Conservation (phyloP, 1,284 basidiomycete genomes). For the Fomitiporia mediterranea region DNA sequence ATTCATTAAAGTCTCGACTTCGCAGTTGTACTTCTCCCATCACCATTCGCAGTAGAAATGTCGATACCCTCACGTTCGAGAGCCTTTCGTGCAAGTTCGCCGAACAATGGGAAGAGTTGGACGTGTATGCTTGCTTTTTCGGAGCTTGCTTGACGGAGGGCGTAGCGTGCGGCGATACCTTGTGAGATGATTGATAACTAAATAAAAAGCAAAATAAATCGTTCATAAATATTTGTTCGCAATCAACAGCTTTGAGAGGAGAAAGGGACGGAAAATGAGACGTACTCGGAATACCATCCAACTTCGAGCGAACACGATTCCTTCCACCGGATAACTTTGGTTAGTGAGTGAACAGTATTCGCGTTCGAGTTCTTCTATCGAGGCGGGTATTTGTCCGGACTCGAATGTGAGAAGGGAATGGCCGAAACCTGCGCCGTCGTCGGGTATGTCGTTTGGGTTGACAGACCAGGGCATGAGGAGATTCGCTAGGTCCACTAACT, state of each 20-base stretch:
- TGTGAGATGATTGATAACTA: slow-evolving; percentile 85
- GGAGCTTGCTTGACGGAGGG: slow-evolving; percentile 82
- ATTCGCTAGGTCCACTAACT: slow-evolving; percentile 93
- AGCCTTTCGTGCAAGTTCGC: slow-evolving; percentile 53
- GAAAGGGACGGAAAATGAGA: not conserved
- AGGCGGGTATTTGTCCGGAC: slow-evolving; percentile 53
- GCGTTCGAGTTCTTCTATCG: slow-evolving; percentile 69
- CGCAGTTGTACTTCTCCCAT: not conserved
- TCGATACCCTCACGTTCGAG: slow-evolving; percentile 46
- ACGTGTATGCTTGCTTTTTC: slow-evolving; percentile 62
- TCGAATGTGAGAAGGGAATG: slow-evolving; percentile 28
- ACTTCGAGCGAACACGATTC: slow-evolving; percentile 75
- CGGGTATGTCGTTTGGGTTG: slow-evolving; percentile 40
- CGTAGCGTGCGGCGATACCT: slow-evolving; percentile 88
- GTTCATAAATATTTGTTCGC: not conserved
- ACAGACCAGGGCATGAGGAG: slow-evolving; percentile 83
- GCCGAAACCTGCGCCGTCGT: slow-evolving; percentile 50
- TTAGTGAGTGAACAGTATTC: slow-evolving; percentile 65
- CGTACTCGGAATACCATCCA: slow-evolving; percentile 86
- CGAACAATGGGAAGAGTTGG: slow-evolving; percentile 58
- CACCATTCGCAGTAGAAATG: not conserved
- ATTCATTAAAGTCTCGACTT: slow-evolving; percentile 7
- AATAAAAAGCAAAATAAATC: slow-evolving; percentile 8
- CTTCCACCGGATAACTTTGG: slow-evolving; percentile 65
- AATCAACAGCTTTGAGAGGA: not conserved